phyloP scores from a whole-genome alignment of 2,329 filamentous ascomycete species.

The Pyricularia grisea region DNA sequence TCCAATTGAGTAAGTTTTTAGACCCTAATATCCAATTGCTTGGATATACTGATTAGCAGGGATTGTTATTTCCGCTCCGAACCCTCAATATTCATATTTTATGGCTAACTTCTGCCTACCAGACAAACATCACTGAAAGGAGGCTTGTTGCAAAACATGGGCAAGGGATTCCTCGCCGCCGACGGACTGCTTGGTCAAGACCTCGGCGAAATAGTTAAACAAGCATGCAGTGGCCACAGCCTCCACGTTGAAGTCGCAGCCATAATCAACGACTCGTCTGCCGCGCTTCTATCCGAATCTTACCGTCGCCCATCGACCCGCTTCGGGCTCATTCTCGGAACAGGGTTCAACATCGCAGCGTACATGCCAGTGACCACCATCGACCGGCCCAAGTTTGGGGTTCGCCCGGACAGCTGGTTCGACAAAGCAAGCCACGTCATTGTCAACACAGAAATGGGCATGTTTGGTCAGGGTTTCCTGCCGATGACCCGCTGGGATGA shows the following conservation, averaged over 20 bases:
- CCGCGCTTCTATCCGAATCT: slow-evolving; percentile 56
- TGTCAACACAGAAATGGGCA: slow-evolving; percentile 58
- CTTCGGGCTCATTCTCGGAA: slow-evolving; percentile 58
- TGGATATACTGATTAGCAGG: background rate
- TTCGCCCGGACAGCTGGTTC: slow-evolving; percentile 45
- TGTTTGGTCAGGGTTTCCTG: slow-evolving; percentile 52
- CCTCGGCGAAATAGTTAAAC: slow-evolving; percentile 47
- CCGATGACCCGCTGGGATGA: slow-evolving; percentile 54
- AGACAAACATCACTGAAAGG: slow-evolving; percentile 56
- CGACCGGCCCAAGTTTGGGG: slow-evolving; percentile 45
- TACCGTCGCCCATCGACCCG: slow-evolving; percentile 49
- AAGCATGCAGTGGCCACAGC: slow-evolving; percentile 38
- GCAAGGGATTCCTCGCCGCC: slow-evolving; percentile 55
- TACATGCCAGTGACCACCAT: slow-evolving; percentile 52
- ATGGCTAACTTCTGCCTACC: slow-evolving; percentile 1
- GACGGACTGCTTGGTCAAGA: slow-evolving; percentile 49
- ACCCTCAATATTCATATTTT: slow-evolving; percentile 8
- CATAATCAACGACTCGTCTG: slow-evolving; percentile 59
- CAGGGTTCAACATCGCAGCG: slow-evolving; percentile 56
- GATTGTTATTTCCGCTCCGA: slow-evolving; percentile 9
- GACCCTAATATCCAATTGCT: background rate
- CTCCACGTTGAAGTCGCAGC: slow-evolving; percentile 47
- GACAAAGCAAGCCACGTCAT: slow-evolving; percentile 51
- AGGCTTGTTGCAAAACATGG: slow-evolving; percentile 52
- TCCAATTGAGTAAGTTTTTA: slow-evolving; percentile 50